Evolutionary conservation across 768 basidiomycete genomes (phyloP), one percentile per base, ranked within the genome.

Genomic region (Lactarius hengduanensis): DNA sequence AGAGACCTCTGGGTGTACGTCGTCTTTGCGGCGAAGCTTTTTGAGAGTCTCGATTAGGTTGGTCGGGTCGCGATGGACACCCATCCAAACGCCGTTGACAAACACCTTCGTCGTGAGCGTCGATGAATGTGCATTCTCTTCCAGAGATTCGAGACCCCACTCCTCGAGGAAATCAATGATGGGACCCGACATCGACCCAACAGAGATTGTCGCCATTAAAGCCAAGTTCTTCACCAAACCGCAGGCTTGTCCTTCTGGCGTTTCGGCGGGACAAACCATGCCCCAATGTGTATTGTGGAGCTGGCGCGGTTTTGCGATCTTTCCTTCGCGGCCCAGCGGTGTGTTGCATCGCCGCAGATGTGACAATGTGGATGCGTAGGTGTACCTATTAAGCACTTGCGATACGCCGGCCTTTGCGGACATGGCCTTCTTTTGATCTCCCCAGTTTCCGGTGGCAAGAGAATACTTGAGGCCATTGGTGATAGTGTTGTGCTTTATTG

Each of bases 211-310:
- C 4, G 96, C 81, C 95, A 98, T 96, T 70, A 98, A 86, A 0
- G 97, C 93, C 64, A 99, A 80, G 78, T 99, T 98, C 81, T 99
- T 98, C 78, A 98, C 97, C 54, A 98, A 85, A 78, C 97, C 97
- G 78, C 97, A 99, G 67, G 97, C 97, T 76, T 98, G 97, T 56
- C 97, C 97, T 86, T 99, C 97, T 1, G 97, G 97, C 4, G 97
- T 99, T 77, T 99, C 97, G 45, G 97, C 97, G 53, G 97, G 97
- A 74, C 97, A 99, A 22, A 99, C 97, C 97, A 99, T 98, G 43
- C 97, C 97, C 97, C 97, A 99, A 73, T 99, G 97, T 0, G 97
- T 98, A 73, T 99, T 99, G 77, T 99, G 97, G 63, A 99, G 81
- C 73, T 99, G 97, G 72, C 97, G 97, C 64, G 97, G 97, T 76